Base-by-base conservation (phyloP, 164 flowering plant genomes). In the Annona squamosa region DNA sequence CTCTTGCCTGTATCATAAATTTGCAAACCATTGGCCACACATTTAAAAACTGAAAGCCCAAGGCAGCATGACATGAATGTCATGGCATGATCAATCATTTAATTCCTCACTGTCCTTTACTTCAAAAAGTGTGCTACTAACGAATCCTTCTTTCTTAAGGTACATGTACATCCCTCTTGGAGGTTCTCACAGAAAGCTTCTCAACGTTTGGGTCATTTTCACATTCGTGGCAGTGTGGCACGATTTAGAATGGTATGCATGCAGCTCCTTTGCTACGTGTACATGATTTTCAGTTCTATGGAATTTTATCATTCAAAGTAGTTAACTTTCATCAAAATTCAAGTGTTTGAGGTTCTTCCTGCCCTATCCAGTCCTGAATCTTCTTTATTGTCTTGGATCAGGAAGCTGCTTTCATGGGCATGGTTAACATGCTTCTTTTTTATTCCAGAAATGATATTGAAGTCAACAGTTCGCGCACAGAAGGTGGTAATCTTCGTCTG, bases 201-300 rank as follows among this genome's bases (percentile, higher is more conserved):
- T 91, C 46, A 95, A 89, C 78, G 84, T 95, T 52, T 95, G 98
- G 99, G 86, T 87, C 82, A 75, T 95, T 79, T 95, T 95, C 90
- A 89, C 99, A 65, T 95, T 93, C 86, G 99, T 95, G n/a, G 99
- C 99, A 47, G 69, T 95, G 61, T 95, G 99, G 99, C 99, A 95
- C 82, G 99, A 95, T 79, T 77, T 95, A 71, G 98, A 95, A 70
- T 95, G 99, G 99, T 95, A 91, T 62, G 59, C 26, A 68, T 72
- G 65, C 65, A 17, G n/a, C 68, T 45, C 56, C 69, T 52, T 52
- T 65, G 56, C 65, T 64, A 48, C 67, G 19, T 52, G 5, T 3
- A 12, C 18, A 61, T 43, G 37, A 26, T 26, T 26, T 26, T 26
- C 37, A 26, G 37, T 26, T 26, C 37, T 26, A 26, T 26, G 37